Evolutionary conservation across 2,329 filamentous ascomycete genomes (phyloP).

Genomic region (Fusarium brachygibbosum): DNA sequence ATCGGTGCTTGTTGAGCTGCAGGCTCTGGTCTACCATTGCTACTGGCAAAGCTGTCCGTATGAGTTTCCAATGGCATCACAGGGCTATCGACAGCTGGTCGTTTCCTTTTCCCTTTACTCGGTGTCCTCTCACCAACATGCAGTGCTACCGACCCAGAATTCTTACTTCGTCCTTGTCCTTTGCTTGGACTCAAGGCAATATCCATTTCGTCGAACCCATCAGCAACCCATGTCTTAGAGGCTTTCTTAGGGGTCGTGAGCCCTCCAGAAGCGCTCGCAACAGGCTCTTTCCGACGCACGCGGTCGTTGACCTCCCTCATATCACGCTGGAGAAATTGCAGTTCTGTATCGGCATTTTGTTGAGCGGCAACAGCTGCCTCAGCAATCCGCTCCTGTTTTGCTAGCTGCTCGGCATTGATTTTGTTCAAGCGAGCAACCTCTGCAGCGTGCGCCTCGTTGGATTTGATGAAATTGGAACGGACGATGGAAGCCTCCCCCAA

Average conservation of each 20-base stretch:
- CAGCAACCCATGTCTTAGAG: slow-evolving; percentile 71
- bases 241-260: slow-evolving; percentile 72
- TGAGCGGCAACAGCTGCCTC: slow-evolving; percentile 75
- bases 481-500: slow-evolving; percentile 81
- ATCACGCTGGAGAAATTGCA: slow-evolving; percentile 80
- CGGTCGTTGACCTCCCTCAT: slow-evolving; percentile 70
- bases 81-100: slow-evolving; percentile 75
- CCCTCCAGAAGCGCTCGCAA: slow-evolving; percentile 38
- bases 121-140: slow-evolving; percentile 70
- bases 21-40: slow-evolving; percentile 47
- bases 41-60: slow-evolving; percentile 58
- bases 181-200: slow-evolving; percentile 68
- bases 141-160: slow-evolving; percentile 59
- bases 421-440: slow-evolving; percentile 73
- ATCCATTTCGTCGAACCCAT: slow-evolving; percentile 82
- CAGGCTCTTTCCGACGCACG: slow-evolving; percentile 62
- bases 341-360: slow-evolving; percentile 75
- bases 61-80: slow-evolving; percentile 70
- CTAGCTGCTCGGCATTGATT: slow-evolving; percentile 72
- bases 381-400: slow-evolving; percentile 73
- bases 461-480: slow-evolving; percentile 76
- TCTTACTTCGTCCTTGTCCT: slow-evolving; percentile 58
- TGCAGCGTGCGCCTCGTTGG: slow-evolving; percentile 71
- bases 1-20: slow-evolving; percentile 38
- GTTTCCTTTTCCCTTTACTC: slow-evolving; percentile 78